Percentiles rank a stretch among this genome's conserved stretches.
These are phyloP conservation scores for Neurospora cerealis DNA, from an alignment of 495 filamentous ascomycete genomes.

Conservation along the genomic window DNA sequence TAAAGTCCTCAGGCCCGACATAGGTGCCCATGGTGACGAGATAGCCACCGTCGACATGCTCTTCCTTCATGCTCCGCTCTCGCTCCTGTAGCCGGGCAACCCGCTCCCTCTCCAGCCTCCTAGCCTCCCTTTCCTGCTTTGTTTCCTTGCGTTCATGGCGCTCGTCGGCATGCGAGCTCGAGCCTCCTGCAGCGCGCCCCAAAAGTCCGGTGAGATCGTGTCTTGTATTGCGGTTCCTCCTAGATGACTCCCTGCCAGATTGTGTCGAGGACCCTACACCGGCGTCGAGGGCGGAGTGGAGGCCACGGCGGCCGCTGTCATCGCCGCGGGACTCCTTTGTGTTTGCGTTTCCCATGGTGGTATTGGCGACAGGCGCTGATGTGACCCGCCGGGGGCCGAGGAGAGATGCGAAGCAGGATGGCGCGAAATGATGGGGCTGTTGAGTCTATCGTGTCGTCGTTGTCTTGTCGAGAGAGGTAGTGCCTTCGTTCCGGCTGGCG, in stretches of 20 bases:
- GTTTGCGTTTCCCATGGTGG: slow-evolving; percentile 22
- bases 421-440: neutral
- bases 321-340: slow-evolving; percentile 24
- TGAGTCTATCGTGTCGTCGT: neutral
- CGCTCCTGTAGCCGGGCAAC: slow-evolving; percentile 64
- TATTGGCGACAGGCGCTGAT: neutral
- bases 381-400: neutral
- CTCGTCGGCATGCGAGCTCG: slow-evolving; percentile 16
- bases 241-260: slow-evolving; percentile 12
- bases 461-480: neutral
- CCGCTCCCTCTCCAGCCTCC: slow-evolving; percentile 75
- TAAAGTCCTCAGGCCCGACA: slow-evolving; percentile 86
- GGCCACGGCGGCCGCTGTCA: slow-evolving; percentile 11
- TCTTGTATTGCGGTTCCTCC: slow-evolving; percentile 19
- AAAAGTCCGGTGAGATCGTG: slow-evolving; percentile 19
- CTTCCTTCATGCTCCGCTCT: slow-evolving; percentile 86
- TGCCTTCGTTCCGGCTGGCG: neutral
- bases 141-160: slow-evolving; percentile 62
- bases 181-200: slow-evolving; percentile 10
- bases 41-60: slow-evolving; percentile 90
- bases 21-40: slow-evolving; percentile 92
- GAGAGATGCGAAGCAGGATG: neutral
- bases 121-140: slow-evolving; percentile 81
- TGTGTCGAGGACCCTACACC: slow-evolving; percentile 10
- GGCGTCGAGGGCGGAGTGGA: slow-evolving; percentile 11